A percentile compares a stretch with the other conserved stretches of the same genome.
Evolutionary conservation across 441 rosid species (phyloP).

Genomic region (Isatis lusitanica): DNA sequence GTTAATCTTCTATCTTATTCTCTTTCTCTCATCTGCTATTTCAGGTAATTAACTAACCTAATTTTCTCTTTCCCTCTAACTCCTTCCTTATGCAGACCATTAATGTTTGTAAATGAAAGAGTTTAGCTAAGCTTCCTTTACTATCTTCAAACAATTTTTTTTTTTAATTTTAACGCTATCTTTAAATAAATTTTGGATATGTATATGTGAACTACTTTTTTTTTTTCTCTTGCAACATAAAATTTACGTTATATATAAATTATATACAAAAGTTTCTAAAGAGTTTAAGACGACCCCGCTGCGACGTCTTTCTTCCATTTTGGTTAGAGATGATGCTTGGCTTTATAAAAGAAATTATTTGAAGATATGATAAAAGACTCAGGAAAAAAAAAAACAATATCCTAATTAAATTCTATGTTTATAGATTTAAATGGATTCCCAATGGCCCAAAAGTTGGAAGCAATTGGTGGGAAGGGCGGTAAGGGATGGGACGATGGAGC

Average conservation of each 20-base stretch:
- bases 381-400: neutral
- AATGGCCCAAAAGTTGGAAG: neutral
- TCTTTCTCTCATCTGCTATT: neutral
- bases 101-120: neutral
- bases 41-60: neutral
- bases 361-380: neutral
- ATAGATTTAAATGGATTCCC: neutral
- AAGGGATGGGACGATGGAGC: neutral
- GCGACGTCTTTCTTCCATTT: neutral
- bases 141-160: neutral
- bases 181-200: neutral
- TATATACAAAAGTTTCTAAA: no score
- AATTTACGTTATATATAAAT: neutral
- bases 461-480: slow-evolving; percentile 6
- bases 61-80: neutral
- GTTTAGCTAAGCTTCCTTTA: neutral
- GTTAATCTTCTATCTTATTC: neutral
- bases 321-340: neutral
- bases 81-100: neutral
- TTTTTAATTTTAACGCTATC: no score
- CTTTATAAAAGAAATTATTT: neutral
- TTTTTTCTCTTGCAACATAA: neutral
- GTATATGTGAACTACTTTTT: neutral
- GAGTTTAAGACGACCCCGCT: no score
- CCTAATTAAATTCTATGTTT: neutral